Conservation (phyloP, 2,329 filamentous ascomycete genomes). For the Trichophyton benhamiae region DNA sequence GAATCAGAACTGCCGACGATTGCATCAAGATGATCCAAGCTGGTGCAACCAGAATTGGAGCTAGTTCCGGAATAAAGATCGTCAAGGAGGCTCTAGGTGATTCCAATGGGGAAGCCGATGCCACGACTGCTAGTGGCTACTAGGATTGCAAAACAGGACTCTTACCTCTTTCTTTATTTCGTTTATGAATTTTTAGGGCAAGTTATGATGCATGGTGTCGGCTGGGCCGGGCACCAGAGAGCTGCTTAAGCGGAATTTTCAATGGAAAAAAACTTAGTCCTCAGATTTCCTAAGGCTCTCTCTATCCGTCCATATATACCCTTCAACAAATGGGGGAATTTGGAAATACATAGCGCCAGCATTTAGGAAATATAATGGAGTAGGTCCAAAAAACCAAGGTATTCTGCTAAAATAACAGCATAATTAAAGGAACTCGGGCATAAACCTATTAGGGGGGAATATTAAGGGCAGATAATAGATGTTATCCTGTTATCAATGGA, state of each 20-base stretch:
- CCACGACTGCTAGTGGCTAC: conserved; percentile 7
- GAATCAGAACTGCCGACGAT: conserved; percentile 40
- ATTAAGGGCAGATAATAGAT: too few relatives aligned
- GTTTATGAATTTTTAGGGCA: not conserved
- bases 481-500: too few relatives aligned
- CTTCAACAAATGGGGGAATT: not conserved
- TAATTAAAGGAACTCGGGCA: too few relatives aligned
- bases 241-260: not conserved
- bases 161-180: not conserved
- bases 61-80: conserved; percentile 45
- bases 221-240: not conserved
- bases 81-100: conserved; percentile 32
- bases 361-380: not conserved
- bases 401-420: not conserved
- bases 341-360: not conserved
- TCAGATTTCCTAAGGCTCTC: not conserved
- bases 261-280: not conserved
- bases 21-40: conserved; percentile 44
- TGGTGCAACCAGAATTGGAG: conserved; percentile 45
- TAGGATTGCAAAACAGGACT: not conserved
- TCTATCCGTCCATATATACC: not conserved
- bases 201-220: not conserved
- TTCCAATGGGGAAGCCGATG: conserved; percentile 4
- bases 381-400: not conserved
- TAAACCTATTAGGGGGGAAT: not conserved